These are phyloP conservation scores for Metschnikowia noctiluminum DNA, from an alignment of 805 yeast genomes.

Conservation along the genomic window DNA sequence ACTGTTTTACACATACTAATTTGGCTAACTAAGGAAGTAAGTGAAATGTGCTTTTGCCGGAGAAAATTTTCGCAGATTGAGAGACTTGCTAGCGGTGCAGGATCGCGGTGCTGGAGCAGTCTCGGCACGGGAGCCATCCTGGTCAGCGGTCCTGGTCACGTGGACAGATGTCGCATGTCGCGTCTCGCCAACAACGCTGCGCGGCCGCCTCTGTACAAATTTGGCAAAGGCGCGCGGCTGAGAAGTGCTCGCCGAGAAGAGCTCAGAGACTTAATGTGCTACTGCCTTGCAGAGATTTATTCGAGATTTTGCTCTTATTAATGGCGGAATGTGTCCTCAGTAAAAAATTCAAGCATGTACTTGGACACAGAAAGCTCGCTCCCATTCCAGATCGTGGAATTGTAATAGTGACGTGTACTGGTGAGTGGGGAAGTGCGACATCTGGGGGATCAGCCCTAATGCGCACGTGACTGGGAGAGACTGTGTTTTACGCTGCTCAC, in stretches of 20 bases:
- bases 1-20: slow-evolving; percentile 18
- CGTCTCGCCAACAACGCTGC: not conserved
- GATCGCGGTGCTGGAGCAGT: slow-evolving; percentile 8
- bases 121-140: not conserved
- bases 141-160: slow-evolving; percentile 2
- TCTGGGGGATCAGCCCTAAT: slow-evolving; percentile 6
- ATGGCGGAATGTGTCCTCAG: no score
- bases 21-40: slow-evolving; percentile 17
- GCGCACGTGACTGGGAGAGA: slow-evolving; percentile 14
- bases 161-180: slow-evolving; percentile 11
- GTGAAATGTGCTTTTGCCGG: slow-evolving; percentile 7
- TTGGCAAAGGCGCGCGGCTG: no score
- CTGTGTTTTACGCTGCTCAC: slow-evolving; percentile 5
- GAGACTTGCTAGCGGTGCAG: slow-evolving; percentile 16
- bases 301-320: no score
- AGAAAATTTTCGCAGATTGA: slow-evolving; percentile 20
- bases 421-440: slow-evolving; percentile 4
- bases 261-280: no score
- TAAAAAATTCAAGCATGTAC: no score
- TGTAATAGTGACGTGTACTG: no score
- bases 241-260: no score
- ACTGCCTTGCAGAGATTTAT: no score
- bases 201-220: no score
- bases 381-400: no score
- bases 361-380: no score